Evolutionary conservation across 306 rosid genomes (phyloP), one percentile per base, ranked within the genome.

Genomic region (Canavalia ensiformis): DNA sequence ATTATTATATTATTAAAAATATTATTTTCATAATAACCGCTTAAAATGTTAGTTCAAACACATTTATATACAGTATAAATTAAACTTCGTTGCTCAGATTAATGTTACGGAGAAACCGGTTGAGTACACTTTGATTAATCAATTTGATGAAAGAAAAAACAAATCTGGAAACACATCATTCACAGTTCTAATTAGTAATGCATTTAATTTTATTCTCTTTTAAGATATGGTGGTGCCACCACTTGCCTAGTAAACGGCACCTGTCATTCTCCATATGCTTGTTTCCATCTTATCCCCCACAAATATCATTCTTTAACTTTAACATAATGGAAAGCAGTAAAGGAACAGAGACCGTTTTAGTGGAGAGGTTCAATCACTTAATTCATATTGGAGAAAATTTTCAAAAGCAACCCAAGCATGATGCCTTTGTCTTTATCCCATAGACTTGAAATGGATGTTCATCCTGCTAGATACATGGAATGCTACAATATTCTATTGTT

Each of bases 371-470:
- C 75, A 49, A 47, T 70, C 44, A 42, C 42, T 60, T 30, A 12
- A 8, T 13, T 63, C 31, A 44, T 18, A 18, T 11, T 45, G 31
- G 10, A 25, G 1, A 12, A 11, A 13, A 31, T 2, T 0, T 18
- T 28, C 18, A 11, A 13, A 44, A 12, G 39, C 39, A 55, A 74
- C 41, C 44, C 2, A 34, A 5, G 1, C 18, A 2, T 37, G 50
- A 3, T 45, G 1, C 18, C 39, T 81, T 49, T 56, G 25, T 18
- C 51, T 57, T 29, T 29, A 6, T 52, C 55, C 8, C n/a, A 9
- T 34, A 66, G 65, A 73, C 49, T 52, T 55, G 12, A 86, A 46
- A 52, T 79, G 68, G 83, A 80, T 75, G 46, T 66, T 18, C 8
- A 5, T 46, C 41, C 68, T 41, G 5, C 85, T 30, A 52, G 25